These are phyloP conservation scores for Rhizopogon vesiculosus DNA, from an alignment of 768 basidiomycete genomes.

Conservation along the genomic window DNA sequence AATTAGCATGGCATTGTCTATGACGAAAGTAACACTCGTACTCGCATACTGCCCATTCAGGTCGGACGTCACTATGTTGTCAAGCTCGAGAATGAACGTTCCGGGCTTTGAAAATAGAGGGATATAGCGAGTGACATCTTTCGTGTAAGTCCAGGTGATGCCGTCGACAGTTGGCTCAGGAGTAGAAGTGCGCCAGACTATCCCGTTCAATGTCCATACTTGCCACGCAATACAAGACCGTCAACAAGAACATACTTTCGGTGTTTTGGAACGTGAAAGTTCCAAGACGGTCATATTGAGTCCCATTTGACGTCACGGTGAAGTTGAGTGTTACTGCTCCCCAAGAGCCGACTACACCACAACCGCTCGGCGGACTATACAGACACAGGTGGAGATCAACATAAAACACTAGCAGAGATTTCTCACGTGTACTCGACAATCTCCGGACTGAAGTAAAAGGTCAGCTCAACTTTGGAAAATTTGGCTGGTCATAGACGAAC, in stretches of 20 bases:
- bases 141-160: slow-evolving; percentile 75
- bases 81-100: slow-evolving; percentile 66
- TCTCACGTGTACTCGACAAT: slow-evolving; percentile 57
- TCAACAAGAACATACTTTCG: slow-evolving; percentile 46
- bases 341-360: slow-evolving; percentile 69
- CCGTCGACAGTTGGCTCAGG: slow-evolving; percentile 68
- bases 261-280: slow-evolving; percentile 75
- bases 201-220: neutral
- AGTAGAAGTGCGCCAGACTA: slow-evolving; percentile 80
- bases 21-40: slow-evolving; percentile 22
- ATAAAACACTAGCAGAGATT: neutral
- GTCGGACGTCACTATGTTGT: slow-evolving; percentile 58
- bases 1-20: slow-evolving; percentile 1
- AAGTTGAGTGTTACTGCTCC: slow-evolving; percentile 71
- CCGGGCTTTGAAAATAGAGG: slow-evolving; percentile 68
- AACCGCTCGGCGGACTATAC: slow-evolving; percentile 63
- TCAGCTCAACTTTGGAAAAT: neutral
- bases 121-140: slow-evolving; percentile 70
- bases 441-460: slow-evolving; percentile 42
- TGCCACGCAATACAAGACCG: neutral
- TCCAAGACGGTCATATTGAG: slow-evolving; percentile 69
- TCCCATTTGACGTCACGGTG: slow-evolving; percentile 74
- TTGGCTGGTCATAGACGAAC: slow-evolving; percentile 12
- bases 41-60: slow-evolving; percentile 69
- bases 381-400: neutral